Evolutionary conservation across 169 alveolate species (phyloP).

Genomic region (Amoebophrya sp.): DNA sequence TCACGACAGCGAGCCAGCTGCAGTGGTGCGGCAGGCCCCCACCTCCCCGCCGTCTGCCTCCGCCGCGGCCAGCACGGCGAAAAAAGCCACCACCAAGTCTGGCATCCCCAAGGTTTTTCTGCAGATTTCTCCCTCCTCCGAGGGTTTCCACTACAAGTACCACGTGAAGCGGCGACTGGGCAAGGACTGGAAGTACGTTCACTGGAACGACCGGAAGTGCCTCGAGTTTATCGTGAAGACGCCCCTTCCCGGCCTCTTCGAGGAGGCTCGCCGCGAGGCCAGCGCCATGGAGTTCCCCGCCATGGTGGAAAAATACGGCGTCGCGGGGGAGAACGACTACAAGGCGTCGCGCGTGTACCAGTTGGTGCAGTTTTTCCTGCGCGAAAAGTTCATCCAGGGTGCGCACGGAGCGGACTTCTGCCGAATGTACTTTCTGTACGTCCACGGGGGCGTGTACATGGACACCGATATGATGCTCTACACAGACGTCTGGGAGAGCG

Average conservation of each 20-base stretch:
- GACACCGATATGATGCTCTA: background rate
- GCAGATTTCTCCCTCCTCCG: background rate
- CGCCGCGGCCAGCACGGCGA: background rate
- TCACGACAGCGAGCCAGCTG: too few relatives aligned
- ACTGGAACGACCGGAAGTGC: background rate
- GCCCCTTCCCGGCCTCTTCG: background rate
- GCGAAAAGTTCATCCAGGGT: background rate
- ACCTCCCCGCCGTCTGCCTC: too few relatives aligned
- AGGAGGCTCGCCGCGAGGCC: background rate
- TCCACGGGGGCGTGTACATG: background rate
- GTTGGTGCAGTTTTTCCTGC: background rate
- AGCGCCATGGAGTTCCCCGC: background rate
- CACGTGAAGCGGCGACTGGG: background rate
- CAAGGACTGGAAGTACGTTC: background rate
- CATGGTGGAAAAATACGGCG: background rate
- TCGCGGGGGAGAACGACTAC: background rate
- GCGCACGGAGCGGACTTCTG: constrained; percentile 1
- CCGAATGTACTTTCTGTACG: background rate
- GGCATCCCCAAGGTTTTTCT: background rate
- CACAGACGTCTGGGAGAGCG: background rate
- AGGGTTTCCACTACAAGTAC: background rate
- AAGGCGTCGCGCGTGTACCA: background rate
- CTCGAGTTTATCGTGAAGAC: background rate
- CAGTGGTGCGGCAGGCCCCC: too few relatives aligned
- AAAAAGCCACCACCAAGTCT: background rate